A percentile compares a stretch with the other conserved stretches of the same genome.
These are phyloP conservation scores for Ambrosia hybrid DNA, from an alignment of 140 eudicot genomes.

Conservation along the genomic window DNA sequence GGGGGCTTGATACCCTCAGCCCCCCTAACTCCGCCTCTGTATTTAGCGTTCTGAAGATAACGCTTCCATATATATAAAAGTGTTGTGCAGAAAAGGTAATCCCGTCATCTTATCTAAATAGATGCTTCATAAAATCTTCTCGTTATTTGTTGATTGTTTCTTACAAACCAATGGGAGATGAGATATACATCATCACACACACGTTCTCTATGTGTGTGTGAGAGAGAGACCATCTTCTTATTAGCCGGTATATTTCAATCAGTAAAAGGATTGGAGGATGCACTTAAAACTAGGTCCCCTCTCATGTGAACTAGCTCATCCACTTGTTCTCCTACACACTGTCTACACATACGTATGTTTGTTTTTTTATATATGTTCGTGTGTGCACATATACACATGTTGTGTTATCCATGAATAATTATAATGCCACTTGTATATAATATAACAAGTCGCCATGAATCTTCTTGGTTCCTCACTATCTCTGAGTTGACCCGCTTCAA, in stretches of 20 bases:
- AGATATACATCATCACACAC: slow-evolving; percentile 40
- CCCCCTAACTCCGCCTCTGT: no score
- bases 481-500: slow-evolving; percentile 67
- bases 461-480: slow-evolving; percentile 67
- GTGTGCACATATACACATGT: slow-evolving; percentile 17
- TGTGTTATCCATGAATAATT: slow-evolving; percentile 35
- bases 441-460: slow-evolving; percentile 40
- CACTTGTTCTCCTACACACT: slow-evolving; percentile 43
- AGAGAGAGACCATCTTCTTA: slow-evolving; percentile 46
- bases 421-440: slow-evolving; percentile 33
- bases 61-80: no score
- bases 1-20: no score
- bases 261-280: slow-evolving; percentile 63
- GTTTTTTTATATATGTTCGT: background rate
- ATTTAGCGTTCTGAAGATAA: no score
- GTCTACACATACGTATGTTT: slow-evolving; percentile 4
- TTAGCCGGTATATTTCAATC: slow-evolving; percentile 41
- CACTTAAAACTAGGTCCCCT: slow-evolving; percentile 58
- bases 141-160: slow-evolving; percentile 48
- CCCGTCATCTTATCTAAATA: slow-evolving; percentile 42
- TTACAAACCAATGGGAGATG: slow-evolving; percentile 38
- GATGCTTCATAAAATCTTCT: slow-evolving; percentile 29
- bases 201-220: slow-evolving; percentile 11
- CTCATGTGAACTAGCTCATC: slow-evolving; percentile 59
- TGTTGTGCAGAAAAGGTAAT: slow-evolving; percentile 5